Conservation (phyloP, 176 grass and related monocot species). For the Neostapfia colusana region DNA sequence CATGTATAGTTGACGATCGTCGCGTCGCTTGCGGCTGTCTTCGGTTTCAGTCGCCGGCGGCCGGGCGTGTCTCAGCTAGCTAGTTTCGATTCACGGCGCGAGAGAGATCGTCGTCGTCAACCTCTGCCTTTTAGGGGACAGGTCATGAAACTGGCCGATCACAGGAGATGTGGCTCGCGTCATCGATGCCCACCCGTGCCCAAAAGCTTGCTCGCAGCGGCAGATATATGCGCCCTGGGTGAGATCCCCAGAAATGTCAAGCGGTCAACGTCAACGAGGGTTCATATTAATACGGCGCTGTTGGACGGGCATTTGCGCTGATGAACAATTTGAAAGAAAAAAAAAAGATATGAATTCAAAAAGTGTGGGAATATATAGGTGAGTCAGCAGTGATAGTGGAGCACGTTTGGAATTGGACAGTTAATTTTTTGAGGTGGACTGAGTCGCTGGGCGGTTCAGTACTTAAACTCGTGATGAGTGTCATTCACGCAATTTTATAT, state of each 20-base stretch:
- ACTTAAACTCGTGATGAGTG: too few species aligned
- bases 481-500: too few species aligned
- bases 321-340: too few species aligned
- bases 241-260: background rate
- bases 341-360: too few species aligned
- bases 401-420: too few species aligned
- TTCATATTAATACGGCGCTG: conserved; percentile 5
- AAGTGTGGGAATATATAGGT: too few species aligned
- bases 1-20: background rate
- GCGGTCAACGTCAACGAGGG: background rate
- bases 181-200: background rate
- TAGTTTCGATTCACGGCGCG: background rate
- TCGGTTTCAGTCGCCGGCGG: background rate
- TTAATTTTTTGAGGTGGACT: too few species aligned
- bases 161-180: conserved; percentile 3
- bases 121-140: conserved; percentile 15
- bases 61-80: too few species aligned
- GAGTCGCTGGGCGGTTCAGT: too few species aligned
- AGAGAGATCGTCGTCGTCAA: background rate
- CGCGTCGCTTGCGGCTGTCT: background rate
- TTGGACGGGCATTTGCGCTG: too few species aligned
- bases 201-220: background rate
- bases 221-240: too few species aligned
- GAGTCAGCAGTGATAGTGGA: too few species aligned
- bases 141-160: background rate